A percentile compares a stretch with the other conserved stretches of the same genome.
phyloP scores from a whole-genome alignment of 345 rosid species.

The Ricinus communis region DNA sequence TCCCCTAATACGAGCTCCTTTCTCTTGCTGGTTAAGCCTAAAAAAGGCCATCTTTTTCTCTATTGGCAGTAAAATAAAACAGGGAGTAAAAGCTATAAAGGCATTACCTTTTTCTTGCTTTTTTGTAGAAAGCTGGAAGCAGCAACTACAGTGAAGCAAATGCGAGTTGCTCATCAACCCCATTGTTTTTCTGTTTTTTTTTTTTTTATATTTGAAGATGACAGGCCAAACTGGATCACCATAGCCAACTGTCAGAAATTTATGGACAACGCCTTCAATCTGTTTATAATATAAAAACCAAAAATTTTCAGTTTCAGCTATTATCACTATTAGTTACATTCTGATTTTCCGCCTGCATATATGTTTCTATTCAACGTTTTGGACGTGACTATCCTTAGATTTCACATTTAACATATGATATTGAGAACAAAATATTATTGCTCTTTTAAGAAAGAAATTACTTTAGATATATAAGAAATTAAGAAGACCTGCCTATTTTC shows the following conservation, averaged over 20 bases:
- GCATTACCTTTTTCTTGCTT: slow-evolving; percentile 15
- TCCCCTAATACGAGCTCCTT: neutral
- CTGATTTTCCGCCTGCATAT: neutral
- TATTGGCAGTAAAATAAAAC: neutral
- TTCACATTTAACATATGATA: no score
- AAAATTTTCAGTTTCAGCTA: neutral
- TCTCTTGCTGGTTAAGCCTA: no score
- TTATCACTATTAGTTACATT: neutral
- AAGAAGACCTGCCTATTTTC: no score
- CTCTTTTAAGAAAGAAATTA: no score
- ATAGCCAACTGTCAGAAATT: slow-evolving; percentile 5
- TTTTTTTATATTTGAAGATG: neutral
- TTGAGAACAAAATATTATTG: no score
- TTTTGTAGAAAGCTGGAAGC: slow-evolving; percentile 18
- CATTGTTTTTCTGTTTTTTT: neutral
- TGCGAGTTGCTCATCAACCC: slow-evolving; percentile 11
- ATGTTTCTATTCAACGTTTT: neutral
- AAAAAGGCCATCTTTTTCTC: neutral
- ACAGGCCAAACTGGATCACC: slow-evolving; percentile 18
- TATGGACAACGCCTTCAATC: neutral
- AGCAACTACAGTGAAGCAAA: neutral
- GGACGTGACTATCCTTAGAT: neutral
- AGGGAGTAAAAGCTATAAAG: slow-evolving; percentile 21
- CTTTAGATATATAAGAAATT: no score
- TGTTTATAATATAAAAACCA: neutral